Conservation (phyloP, 495 filamentous ascomycete species). For the Trichoderma virens region DNA sequence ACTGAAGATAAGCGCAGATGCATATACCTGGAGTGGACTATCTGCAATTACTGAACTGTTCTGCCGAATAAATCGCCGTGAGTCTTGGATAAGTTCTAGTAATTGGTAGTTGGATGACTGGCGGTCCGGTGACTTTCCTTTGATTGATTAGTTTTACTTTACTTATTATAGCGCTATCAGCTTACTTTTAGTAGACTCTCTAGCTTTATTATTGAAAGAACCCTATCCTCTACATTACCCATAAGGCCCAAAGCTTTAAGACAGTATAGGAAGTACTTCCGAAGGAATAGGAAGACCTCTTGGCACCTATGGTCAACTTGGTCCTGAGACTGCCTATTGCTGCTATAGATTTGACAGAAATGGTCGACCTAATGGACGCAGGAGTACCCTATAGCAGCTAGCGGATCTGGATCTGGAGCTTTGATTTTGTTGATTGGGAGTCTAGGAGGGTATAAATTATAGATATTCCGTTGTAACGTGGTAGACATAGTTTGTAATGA, state of each 20-base stretch:
- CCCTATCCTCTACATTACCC: not conserved
- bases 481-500: not conserved
- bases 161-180: no score
- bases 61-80: not conserved
- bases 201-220: not conserved
- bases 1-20: no score
- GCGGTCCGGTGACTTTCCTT: no score
- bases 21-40: no score
- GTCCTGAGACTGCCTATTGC: no score
- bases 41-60: not conserved
- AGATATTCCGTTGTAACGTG: not conserved
- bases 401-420: slow-evolving; percentile 20
- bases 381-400: no score
- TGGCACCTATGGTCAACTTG: slow-evolving; percentile 1
- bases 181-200: not conserved
- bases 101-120: no score
- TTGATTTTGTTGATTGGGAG: not conserved
- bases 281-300: not conserved
- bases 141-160: no score
- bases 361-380: slow-evolving; percentile 34
- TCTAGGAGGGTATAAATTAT: not conserved
- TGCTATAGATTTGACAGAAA: slow-evolving; percentile 17
- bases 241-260: not conserved
- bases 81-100: not conserved
- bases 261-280: no score